These are phyloP conservation scores for Cerrena zonata DNA, from an alignment of 1,284 basidiomycete species.

Conservation along the genomic window DNA sequence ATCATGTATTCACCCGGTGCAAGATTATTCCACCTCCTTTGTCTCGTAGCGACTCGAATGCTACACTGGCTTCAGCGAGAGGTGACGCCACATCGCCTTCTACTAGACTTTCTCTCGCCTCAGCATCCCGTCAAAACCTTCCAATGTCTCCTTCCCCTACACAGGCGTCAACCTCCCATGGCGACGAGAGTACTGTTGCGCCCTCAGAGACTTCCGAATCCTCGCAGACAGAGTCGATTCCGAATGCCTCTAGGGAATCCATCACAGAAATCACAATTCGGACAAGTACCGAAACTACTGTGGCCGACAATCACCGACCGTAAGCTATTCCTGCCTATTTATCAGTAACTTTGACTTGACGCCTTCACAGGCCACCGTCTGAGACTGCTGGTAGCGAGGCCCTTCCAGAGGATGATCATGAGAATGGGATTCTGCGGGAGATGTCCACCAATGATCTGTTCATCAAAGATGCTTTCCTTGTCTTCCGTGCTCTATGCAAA, in stretches of 20 bases:
- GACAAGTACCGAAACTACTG: neutral
- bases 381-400: slow-evolving; percentile 20
- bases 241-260: neutral
- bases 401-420: slow-evolving; percentile 19
- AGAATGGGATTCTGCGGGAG: slow-evolving; percentile 12
- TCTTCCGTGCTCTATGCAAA: slow-evolving; percentile 92
- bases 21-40: slow-evolving; percentile 25
- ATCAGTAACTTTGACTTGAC: neutral
- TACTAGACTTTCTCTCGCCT: slow-evolving; percentile 21
- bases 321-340: neutral
- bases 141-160: slow-evolving; percentile 15
- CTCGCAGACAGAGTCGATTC: neutral
- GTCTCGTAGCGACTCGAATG: slow-evolving; percentile 21
- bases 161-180: slow-evolving; percentile 7
- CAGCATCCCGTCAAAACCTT: slow-evolving; percentile 26
- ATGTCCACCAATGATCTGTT: slow-evolving; percentile 76
- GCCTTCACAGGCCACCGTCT: slow-evolving; percentile 16
- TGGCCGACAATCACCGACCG: neutral
- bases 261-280: neutral
- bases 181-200: slow-evolving; percentile 2
- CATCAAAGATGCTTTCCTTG: slow-evolving; percentile 93
- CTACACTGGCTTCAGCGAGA: slow-evolving; percentile 17
- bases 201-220: neutral
- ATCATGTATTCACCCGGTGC: slow-evolving; percentile 86
- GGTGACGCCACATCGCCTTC: slow-evolving; percentile 14